A percentile compares a stretch with the other conserved stretches of the same genome.
These are phyloP conservation scores for Tylopilus cervinicoccineus DNA, from an alignment of 768 basidiomycete genomes.

Conservation along the genomic window DNA sequence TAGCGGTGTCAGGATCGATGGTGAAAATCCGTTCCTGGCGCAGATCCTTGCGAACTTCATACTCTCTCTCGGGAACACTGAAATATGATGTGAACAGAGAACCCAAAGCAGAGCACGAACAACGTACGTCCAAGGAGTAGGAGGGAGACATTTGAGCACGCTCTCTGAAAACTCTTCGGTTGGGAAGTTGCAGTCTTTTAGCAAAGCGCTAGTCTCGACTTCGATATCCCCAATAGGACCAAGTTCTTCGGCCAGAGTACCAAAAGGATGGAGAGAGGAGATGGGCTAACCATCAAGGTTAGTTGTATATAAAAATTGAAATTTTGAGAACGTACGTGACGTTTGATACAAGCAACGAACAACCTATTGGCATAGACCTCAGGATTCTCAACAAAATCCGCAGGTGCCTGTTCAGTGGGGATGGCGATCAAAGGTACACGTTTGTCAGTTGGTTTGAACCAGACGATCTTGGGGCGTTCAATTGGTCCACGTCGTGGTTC, in stretches of 20 bases:
- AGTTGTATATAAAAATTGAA: constrained; percentile 11
- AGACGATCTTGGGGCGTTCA: constrained; percentile 97
- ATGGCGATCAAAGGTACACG: constrained; percentile 98
- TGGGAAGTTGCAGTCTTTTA: constrained; percentile 99
- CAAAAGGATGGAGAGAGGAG: constrained; percentile 97
- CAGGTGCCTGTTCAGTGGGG: constrained; percentile 96
- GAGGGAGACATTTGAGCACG: constrained; percentile 93
- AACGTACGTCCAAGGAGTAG: constrained; percentile 87
- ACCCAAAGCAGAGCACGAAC: not conserved
- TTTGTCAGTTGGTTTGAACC: constrained; percentile 99
- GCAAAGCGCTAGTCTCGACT: constrained; percentile 93
- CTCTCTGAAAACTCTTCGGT: constrained; percentile 96
- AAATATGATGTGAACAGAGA: constrained; percentile 9
- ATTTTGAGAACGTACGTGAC: constrained; percentile 64
- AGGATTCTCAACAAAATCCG: constrained; percentile 92
- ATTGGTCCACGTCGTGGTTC: constrained; percentile 74
- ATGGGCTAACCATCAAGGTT: constrained; percentile 55
- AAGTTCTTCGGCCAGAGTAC: constrained; percentile 95
- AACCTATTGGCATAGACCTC: constrained; percentile 87
- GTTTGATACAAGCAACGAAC: constrained; percentile 98
- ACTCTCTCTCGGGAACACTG: constrained; percentile 86
- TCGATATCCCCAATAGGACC: constrained; percentile 98
- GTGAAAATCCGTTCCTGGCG: constrained; percentile 85
- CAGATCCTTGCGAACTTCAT: constrained; percentile 84
- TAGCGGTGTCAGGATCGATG: constrained; percentile 86